Evolutionary conservation across 345 rosid genomes (phyloP), one percentile per base, ranked within the genome.

Genomic region (Boechera retrofracta): DNA sequence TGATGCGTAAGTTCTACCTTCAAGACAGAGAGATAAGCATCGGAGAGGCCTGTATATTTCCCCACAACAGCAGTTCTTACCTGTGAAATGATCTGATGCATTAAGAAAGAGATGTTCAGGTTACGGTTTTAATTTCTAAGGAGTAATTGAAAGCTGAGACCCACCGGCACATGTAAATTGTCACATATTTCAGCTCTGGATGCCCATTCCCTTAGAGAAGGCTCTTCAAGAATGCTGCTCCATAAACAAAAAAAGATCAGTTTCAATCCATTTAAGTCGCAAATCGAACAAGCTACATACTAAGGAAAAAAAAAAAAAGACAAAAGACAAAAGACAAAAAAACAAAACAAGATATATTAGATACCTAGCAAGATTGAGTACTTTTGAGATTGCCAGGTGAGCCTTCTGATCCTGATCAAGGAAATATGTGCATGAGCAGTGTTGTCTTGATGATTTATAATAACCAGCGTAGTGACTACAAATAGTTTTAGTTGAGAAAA

Each of bases 31-130:
- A n/a, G n/a, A n/a, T n/a, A n/a, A n/a, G n/a, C n/a, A n/a, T n/a
- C n/a, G n/a, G 98, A 82, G 71, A 88, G 93, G 10, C 87, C 91
- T 4, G 97, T 92, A 64, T 95, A 95, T 72, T 92, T 95, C 33
- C 98, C 99, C 53, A 95, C 98, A 83, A 92, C 68, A 47, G 98
- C 99, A 45, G 92, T 89, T 82, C 72, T 91, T 74, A 92, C 98
- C 97, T 89, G 83, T 35, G 81, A 59, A 79, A 45, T 77, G 49
- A 49, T 15, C 42, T 29, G 21, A 33, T 32, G 16, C 10, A 48
- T 42, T 78, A 77, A 56, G 44, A 35, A 35, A 18, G 12, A 77
- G 52, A 58, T n/a, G n/a, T n/a, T n/a, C n/a, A n/a, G n/a, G n/a
- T n/a, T n/a, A n/a, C n/a, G n/a, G n/a, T n/a, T n/a, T n/a, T n/a